Conservation (phyloP, 2,329 filamentous ascomycete genomes). For the Aspergillus melleus region DNA sequence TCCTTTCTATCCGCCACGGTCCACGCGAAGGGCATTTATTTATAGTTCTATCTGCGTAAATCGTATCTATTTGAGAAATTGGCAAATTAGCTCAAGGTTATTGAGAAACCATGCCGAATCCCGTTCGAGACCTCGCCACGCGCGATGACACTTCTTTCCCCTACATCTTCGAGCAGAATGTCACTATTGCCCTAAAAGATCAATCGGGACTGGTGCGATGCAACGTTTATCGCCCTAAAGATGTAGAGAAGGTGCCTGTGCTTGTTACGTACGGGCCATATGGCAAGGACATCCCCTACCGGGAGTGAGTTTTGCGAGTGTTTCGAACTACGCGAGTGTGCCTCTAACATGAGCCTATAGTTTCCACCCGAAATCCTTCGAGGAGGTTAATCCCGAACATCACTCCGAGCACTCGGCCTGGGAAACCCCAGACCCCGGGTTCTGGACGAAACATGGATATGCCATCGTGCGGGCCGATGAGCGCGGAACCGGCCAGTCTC, state of each 20-base stretch:
- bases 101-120: constrained; percentile 26
- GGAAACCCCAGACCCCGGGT: constrained; percentile 60
- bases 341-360: constrained; percentile 24
- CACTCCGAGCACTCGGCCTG: constrained; percentile 57
- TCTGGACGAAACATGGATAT: constrained; percentile 58
- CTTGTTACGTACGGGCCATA: constrained; percentile 72
- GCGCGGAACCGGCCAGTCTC: constrained; percentile 53
- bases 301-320: constrained; percentile 34
- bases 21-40: constrained; percentile 4
- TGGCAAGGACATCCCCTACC: constrained; percentile 70
- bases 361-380: constrained; percentile 54
- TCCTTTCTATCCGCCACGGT: no score
- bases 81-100: background rate
- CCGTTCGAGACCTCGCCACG: constrained; percentile 34
- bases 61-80: no score
- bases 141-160: constrained; percentile 34
- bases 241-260: constrained; percentile 51
- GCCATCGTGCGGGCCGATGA: constrained; percentile 58
- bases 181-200: constrained; percentile 45
- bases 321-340: no score
- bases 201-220: constrained; percentile 45
- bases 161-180: constrained; percentile 55
- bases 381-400: constrained; percentile 56
- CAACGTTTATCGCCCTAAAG: constrained; percentile 54
- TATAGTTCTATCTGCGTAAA: background rate